Percentiles rank a stretch among this genome's conserved stretches.
Conservation (phyloP, 2,329 filamentous ascomycete species). For the Hypoxylon sp. region DNA sequence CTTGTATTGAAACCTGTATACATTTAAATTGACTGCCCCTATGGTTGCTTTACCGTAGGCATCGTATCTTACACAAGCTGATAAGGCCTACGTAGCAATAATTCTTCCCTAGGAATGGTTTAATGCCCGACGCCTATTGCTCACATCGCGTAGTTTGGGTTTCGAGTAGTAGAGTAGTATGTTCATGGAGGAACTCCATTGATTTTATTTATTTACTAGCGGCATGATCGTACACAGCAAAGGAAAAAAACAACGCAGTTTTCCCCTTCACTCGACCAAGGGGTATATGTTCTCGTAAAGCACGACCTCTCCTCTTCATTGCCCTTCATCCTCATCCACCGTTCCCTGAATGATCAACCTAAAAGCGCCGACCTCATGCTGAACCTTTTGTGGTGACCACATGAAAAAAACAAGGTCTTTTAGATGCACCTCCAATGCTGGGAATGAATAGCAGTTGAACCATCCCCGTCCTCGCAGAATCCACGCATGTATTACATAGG, state of each 20-base stretch:
- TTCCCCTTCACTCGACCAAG: slow-evolving; percentile 19
- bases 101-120: neutral
- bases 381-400: slow-evolving; percentile 30
- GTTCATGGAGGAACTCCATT: slow-evolving; percentile 13
- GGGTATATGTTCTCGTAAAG: slow-evolving; percentile 32
- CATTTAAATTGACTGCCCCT: neutral
- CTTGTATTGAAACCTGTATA: neutral
- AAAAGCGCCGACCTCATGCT: slow-evolving; percentile 40
- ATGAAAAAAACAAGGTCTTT: slow-evolving; percentile 13
- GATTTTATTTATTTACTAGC: slow-evolving; percentile 21
- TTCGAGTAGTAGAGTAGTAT: neutral
- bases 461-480: slow-evolving; percentile 16
- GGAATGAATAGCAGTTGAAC: slow-evolving; percentile 35
- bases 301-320: slow-evolving; percentile 8
- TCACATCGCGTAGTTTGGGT: neutral
- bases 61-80: neutral
- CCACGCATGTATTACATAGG: slow-evolving; percentile 17
- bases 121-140: neutral
- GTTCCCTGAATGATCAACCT: slow-evolving; percentile 17
- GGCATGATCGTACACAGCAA: slow-evolving; percentile 32
- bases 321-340: slow-evolving; percentile 5
- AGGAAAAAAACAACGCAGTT: slow-evolving; percentile 21
- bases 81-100: neutral
- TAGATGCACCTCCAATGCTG: slow-evolving; percentile 30
- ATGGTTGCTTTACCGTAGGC: neutral